These are phyloP conservation scores for Euphorbia neoarborescens DNA, from an alignment of 441 rosid genomes.

Conservation along the genomic window DNA sequence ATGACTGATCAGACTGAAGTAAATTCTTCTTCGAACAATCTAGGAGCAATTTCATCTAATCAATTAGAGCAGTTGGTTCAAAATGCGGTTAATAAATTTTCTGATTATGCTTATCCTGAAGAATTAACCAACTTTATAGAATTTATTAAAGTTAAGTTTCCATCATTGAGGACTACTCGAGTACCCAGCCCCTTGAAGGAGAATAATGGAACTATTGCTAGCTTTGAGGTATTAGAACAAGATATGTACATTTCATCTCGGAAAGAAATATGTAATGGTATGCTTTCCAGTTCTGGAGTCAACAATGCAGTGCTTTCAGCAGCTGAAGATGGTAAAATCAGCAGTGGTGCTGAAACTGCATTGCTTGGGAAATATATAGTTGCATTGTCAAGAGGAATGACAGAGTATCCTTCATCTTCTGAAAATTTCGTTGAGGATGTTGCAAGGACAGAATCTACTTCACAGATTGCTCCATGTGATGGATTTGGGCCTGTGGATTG, in stretches of 20 bases:
- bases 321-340: slow-evolving; percentile 30
- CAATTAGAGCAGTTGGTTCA: slow-evolving; percentile 38
- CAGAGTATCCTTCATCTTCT: slow-evolving; percentile 37
- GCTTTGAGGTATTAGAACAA: slow-evolving; percentile 54
- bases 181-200: slow-evolving; percentile 34
- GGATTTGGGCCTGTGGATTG: slow-evolving; percentile 71
- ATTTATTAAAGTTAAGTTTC: slow-evolving; percentile 46
- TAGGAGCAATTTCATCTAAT: slow-evolving; percentile 35
- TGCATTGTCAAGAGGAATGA: slow-evolving; percentile 41
- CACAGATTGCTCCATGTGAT: slow-evolving; percentile 36
- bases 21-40: slow-evolving; percentile 27
- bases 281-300: slow-evolving; percentile 22
- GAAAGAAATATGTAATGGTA: slow-evolving; percentile 30
- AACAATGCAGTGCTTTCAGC: slow-evolving; percentile 27
- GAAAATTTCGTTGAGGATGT: slow-evolving; percentile 31
- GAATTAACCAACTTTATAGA: slow-evolving; percentile 50
- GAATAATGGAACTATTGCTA: slow-evolving; percentile 31
- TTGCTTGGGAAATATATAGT: slow-evolving; percentile 44
- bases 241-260: slow-evolving; percentile 45
- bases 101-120: slow-evolving; percentile 31
- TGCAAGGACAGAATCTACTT: slow-evolving; percentile 26
- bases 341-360: slow-evolving; percentile 37
- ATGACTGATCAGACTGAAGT: slow-evolving; percentile 30
- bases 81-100: slow-evolving; percentile 42
- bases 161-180: slow-evolving; percentile 39